These are phyloP conservation scores for Ogataea parapolymorpha DNA, from an alignment of 805 yeast genomes.

Conservation along the genomic window DNA sequence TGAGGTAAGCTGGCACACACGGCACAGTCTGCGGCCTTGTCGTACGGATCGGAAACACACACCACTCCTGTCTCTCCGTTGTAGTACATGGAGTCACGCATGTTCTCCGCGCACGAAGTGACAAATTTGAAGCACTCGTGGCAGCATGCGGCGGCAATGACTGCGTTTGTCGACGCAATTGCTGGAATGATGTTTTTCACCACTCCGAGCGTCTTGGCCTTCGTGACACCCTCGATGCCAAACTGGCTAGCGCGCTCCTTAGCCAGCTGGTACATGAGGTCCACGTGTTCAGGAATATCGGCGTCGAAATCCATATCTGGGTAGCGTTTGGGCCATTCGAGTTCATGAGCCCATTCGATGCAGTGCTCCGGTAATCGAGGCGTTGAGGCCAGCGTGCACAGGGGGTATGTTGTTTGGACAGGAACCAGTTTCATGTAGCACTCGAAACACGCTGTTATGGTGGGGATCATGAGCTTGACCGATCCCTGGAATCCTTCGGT, in stretches of 20 bases:
- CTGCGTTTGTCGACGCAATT: slow-evolving; percentile 89
- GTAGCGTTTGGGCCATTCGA: slow-evolving; percentile 63
- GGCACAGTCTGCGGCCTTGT: slow-evolving; percentile 59
- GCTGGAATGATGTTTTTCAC: slow-evolving; percentile 92
- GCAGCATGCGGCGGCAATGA: slow-evolving; percentile 85
- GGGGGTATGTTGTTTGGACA: slow-evolving; percentile 66
- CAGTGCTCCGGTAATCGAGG: slow-evolving; percentile 96
- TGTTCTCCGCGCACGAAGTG: slow-evolving; percentile 61
- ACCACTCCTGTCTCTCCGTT: slow-evolving; percentile 80
- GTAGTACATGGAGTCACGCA: slow-evolving; percentile 81
- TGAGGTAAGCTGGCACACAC: slow-evolving; percentile 59
- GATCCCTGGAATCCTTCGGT: slow-evolving; percentile 95
- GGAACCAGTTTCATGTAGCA: slow-evolving; percentile 79
- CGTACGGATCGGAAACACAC: slow-evolving; percentile 66
- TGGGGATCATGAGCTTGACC: slow-evolving; percentile 80
- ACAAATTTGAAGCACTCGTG: slow-evolving; percentile 80
- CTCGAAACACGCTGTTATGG: slow-evolving; percentile 86
- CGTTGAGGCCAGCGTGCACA: slow-evolving; percentile 91
- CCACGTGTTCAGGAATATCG: slow-evolving; percentile 64
- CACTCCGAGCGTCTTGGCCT: slow-evolving; percentile 74
- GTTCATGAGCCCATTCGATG: slow-evolving; percentile 80
- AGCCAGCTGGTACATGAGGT: slow-evolving; percentile 58
- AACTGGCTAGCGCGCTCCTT: slow-evolving; percentile 57
- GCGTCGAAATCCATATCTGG: slow-evolving; percentile 54
- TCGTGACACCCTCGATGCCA: slow-evolving; percentile 73